Conservation (phyloP, 306 rosid genomes). For the Oemleria cerasiformis region DNA sequence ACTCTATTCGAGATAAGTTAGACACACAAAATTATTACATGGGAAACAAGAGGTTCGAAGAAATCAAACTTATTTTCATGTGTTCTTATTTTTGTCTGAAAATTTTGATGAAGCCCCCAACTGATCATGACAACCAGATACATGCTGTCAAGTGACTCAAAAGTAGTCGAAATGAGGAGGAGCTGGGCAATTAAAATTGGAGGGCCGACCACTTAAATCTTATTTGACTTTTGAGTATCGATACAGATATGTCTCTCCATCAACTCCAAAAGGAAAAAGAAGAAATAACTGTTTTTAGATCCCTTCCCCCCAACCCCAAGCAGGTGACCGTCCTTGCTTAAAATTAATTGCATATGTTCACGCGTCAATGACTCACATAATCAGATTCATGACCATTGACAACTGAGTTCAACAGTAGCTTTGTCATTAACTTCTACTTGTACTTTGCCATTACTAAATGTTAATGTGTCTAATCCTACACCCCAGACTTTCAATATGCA, state of each 20-base stretch:
- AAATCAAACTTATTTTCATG: too few relatives aligned
- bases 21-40: too few relatives aligned
- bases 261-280: background rate
- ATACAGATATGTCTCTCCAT: background rate
- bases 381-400: background rate
- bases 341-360: too few relatives aligned
- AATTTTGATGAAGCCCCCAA: background rate
- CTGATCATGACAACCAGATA: background rate
- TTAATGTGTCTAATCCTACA: too few relatives aligned
- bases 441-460: too few relatives aligned
- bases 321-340: too few relatives aligned
- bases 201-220: conserved; percentile 11
- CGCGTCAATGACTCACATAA: too few relatives aligned
- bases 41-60: too few relatives aligned
- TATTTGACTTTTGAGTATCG: conserved; percentile 10
- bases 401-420: background rate
- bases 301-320: background rate
- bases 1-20: too few relatives aligned
- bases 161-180: background rate
- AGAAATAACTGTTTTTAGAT: too few relatives aligned
- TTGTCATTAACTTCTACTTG: too few relatives aligned
- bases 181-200: conserved; percentile 9
- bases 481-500: too few relatives aligned
- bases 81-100: background rate
- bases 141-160: background rate